These are phyloP conservation scores for Starmerella sp. DNA, from an alignment of 805 yeast species.

Conservation along the genomic window DNA sequence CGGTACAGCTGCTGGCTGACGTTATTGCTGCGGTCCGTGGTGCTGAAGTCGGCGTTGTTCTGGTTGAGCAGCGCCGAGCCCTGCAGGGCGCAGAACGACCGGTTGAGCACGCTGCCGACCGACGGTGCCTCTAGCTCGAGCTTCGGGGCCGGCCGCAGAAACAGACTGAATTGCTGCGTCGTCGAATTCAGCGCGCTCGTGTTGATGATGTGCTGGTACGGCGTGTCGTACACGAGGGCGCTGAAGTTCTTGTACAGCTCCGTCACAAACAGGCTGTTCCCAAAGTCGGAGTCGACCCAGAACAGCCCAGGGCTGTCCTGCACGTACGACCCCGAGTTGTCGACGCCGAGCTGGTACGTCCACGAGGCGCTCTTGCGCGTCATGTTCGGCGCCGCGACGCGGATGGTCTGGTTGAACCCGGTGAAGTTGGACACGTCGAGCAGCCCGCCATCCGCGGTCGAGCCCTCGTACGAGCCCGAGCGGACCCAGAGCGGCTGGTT, in stretches of 20 bases:
- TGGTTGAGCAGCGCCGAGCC: slow-evolving; percentile 37
- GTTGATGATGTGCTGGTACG: slow-evolving; percentile 13
- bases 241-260: slow-evolving; percentile 13
- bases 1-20: slow-evolving; percentile 26
- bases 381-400: slow-evolving; percentile 5
- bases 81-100: slow-evolving; percentile 63
- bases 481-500: slow-evolving; percentile 1
- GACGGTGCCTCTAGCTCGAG: not conserved
- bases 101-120: slow-evolving; percentile 28
- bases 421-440: slow-evolving; percentile 6
- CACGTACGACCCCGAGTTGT: slow-evolving; percentile 28
- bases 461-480: slow-evolving; percentile 7
- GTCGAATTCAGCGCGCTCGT: slow-evolving; percentile 5
- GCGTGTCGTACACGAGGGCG: slow-evolving; percentile 8
- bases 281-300: slow-evolving; percentile 59
- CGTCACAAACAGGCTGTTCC: slow-evolving; percentile 55
- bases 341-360: slow-evolving; percentile 54
- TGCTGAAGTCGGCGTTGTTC: slow-evolving; percentile 25
- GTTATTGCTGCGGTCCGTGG: slow-evolving; percentile 38
- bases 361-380: slow-evolving; percentile 30
- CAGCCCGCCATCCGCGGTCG: slow-evolving; percentile 19
- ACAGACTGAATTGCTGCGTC: slow-evolving; percentile 12
- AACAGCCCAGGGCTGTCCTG: slow-evolving; percentile 21
- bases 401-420: slow-evolving; percentile 7
- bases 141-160: not conserved